These are phyloP conservation scores for Prototheca cutis DNA, from an alignment of 163 green algal genomes.

Conservation along the genomic window DNA sequence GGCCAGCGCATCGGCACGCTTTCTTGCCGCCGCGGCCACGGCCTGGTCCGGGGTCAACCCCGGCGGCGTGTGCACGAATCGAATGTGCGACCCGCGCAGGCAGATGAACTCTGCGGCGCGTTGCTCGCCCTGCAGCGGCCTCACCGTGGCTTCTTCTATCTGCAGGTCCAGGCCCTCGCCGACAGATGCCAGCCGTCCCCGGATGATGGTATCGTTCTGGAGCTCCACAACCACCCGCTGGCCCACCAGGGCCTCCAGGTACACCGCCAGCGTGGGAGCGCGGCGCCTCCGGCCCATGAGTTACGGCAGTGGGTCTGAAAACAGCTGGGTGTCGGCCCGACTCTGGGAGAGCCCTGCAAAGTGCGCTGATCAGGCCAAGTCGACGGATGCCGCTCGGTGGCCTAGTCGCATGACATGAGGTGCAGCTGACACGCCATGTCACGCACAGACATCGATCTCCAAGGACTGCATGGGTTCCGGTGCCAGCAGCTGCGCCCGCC, in stretches of 20 bases:
- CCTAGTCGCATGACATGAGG: no score
- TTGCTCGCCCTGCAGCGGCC: constrained; percentile 11
- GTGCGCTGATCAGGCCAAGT: no score
- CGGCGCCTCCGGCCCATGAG: background rate
- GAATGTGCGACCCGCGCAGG: constrained; percentile 13
- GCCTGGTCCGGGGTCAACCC: constrained; percentile 13
- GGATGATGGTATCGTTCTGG: constrained; percentile 40
- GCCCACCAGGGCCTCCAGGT: constrained; percentile 42
- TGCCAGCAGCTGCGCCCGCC: no score
- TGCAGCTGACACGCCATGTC: no score
- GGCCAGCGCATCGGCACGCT: background rate
- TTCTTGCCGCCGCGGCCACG: constrained; percentile 9
- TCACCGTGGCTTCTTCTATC: constrained; percentile 13
- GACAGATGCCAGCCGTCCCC: constrained; percentile 30
- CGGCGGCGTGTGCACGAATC: constrained; percentile 26
- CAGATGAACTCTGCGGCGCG: constrained; percentile 9
- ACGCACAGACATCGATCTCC: no score
- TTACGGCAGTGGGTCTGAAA: no score
- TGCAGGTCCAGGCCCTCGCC: constrained; percentile 47
- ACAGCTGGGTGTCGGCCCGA: no score
- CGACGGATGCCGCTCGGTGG: no score
- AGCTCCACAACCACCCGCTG: constrained; percentile 51
- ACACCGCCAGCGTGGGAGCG: constrained; percentile 11
- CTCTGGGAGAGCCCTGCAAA: no score
- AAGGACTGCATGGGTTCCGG: no score